phyloP scores from a whole-genome alignment of 2,329 filamentous ascomycete genomes.

The Tolypocladium tundrense region DNA sequence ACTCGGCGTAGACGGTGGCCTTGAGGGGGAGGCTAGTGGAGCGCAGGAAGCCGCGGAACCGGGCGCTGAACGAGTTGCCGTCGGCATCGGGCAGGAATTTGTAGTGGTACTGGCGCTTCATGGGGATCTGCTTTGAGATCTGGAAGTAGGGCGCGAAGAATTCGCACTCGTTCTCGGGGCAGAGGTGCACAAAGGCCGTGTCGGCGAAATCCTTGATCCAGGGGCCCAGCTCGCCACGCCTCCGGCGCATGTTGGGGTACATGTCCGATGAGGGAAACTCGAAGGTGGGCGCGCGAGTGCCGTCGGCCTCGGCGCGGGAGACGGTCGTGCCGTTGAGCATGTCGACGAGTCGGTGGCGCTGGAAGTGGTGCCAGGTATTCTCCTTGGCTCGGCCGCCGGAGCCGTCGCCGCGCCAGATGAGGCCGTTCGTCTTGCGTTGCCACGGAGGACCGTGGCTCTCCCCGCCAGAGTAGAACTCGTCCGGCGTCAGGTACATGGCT shows the following conservation, averaged over 20 bases:
- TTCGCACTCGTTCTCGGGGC: conserved; percentile 25
- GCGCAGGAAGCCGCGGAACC: conserved; percentile 53
- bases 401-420: conserved; percentile 56
- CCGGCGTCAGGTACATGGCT: conserved; percentile 51
- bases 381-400: conserved; percentile 44
- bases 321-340: conserved; percentile 58
- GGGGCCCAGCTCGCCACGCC: conserved; percentile 24
- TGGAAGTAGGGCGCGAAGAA: conserved; percentile 27
- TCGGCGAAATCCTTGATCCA: conserved; percentile 31
- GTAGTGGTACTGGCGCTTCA: conserved; percentile 39
- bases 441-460: conserved; percentile 44
- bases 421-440: conserved; percentile 42
- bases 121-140: conserved; percentile 22
- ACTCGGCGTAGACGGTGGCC: conserved; percentile 62
- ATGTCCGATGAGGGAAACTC: conserved; percentile 29
- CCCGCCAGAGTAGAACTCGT: conserved; percentile 49
- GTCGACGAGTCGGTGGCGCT: conserved; percentile 59
- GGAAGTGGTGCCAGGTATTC: conserved; percentile 58
- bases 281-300: conserved; percentile 34
- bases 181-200: conserved; percentile 33
- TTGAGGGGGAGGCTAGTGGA: conserved; percentile 60
- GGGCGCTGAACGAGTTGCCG: conserved; percentile 54
- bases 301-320: conserved; percentile 30
- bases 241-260: conserved; percentile 31
- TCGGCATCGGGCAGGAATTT: conserved; percentile 65